Evolutionary conservation across 1,284 basidiomycete species (phyloP).

Genomic region (Coniferiporia sulphurascens): DNA sequence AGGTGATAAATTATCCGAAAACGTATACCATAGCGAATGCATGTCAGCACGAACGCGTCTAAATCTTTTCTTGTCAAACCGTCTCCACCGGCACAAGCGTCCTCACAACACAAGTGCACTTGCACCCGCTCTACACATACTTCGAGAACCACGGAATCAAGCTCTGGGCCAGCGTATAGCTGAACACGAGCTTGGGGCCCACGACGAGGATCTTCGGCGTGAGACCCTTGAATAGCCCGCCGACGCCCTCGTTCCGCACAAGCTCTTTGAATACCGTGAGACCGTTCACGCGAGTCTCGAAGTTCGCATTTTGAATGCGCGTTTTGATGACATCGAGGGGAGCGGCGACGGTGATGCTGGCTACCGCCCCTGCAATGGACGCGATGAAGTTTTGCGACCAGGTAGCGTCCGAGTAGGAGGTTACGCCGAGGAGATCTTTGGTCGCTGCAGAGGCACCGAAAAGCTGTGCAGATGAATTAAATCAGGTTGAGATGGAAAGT

Average conservation of each 20-base stretch:
- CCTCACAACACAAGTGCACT: neutral
- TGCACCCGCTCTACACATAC: conserved; percentile 52
- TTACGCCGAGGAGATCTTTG: conserved; percentile 87
- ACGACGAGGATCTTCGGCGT: conserved; percentile 97
- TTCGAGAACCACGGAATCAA: conserved; percentile 93
- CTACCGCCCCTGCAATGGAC: conserved; percentile 89
- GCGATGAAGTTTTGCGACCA: conserved; percentile 96
- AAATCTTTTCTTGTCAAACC: neutral
- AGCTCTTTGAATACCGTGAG: conserved; percentile 84
- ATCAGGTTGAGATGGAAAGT: neutral
- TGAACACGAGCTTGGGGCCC: conserved; percentile 97
- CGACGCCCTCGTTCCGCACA: conserved; percentile 78
- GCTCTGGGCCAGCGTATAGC: conserved; percentile 94
- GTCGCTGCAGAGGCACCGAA: conserved; percentile 95
- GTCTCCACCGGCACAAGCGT: neutral
- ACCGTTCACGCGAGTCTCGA: conserved; percentile 90
- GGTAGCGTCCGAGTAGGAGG: conserved; percentile 89
- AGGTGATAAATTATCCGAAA: neutral
- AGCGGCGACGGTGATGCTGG: conserved; percentile 94
- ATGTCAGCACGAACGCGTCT: neutral
- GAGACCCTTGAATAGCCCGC: conserved; percentile 95
- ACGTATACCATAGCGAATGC: neutral
- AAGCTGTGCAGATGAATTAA: conserved; percentile 46
- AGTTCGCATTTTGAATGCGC: conserved; percentile 97
- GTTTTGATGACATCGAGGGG: conserved; percentile 97